Evolutionary conservation across 495 filamentous ascomycete species (phyloP), one percentile per base, ranked within the genome.

Genomic region (Filosporella fistucella): DNA sequence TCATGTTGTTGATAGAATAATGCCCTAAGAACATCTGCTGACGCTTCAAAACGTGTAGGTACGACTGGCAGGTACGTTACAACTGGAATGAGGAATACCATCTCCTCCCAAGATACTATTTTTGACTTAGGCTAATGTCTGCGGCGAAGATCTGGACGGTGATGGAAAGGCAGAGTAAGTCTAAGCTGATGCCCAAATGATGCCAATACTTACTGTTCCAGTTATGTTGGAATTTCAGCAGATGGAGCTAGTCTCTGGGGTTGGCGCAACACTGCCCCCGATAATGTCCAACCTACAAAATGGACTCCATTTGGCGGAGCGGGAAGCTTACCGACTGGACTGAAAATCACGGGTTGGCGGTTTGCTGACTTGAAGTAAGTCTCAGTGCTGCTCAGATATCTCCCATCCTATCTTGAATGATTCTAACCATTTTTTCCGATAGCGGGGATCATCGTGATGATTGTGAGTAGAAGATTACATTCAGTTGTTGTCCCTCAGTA

Each of bases 81-180:
- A 7, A 38, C 10, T 12, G 35, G 8, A 7, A n/a, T 16, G 17
- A 10, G 35, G 17, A n/a, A n/a, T n/a, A n/a, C n/a, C n/a, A n/a
- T n/a, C n/a, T n/a, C n/a, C n/a, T n/a, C n/a, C n/a, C n/a, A n/a
- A n/a, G n/a, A n/a, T n/a, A n/a, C n/a, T n/a, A n/a, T n/a, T n/a
- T n/a, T n/a, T n/a, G n/a, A n/a, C n/a, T n/a, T n/a, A n/a, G n/a
- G n/a, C n/a, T 12, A 12, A 38, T 7, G 38, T 20, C 9, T 8
- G 21, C 5, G 6, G 6, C 8, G 20, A 8, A 9, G 38, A 42
- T 20, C 20, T 42, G 9, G 38, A 42, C 38, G 38, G 38, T 8
- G 38, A 42, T 25, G 38, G 38, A 22, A 12, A 20, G 10, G 38
- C 38, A 22, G 38, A 42, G 16, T 42, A 42, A 22, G 16, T 42